phyloP scores from a whole-genome alignment of 805 yeast genomes.

The Myxozyma melibiosi region DNA sequence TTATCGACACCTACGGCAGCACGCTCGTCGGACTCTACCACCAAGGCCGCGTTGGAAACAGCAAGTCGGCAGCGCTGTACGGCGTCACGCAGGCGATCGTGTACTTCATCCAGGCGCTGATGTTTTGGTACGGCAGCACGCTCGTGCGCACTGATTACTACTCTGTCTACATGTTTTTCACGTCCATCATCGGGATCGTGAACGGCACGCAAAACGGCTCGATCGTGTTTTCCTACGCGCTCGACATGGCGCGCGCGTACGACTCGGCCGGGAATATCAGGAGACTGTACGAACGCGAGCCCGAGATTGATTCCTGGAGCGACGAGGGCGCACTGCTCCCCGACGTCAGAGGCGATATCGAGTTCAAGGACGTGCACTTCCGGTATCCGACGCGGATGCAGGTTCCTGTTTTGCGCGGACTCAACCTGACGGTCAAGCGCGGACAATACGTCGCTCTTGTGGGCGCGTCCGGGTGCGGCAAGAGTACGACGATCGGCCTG shows the following conservation, averaged over 20 bases:
- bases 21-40: slow-evolving; percentile 20
- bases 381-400: slow-evolving; percentile 40
- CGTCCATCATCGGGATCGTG: slow-evolving; percentile 44
- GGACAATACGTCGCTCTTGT: slow-evolving; percentile 88
- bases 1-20: slow-evolving; percentile 38
- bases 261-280: slow-evolving; percentile 44
- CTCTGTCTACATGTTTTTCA: slow-evolving; percentile 43
- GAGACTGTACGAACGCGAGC: slow-evolving; percentile 41
- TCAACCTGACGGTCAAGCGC: slow-evolving; percentile 53
- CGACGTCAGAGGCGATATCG: slow-evolving; percentile 53
- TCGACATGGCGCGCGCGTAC: slow-evolving; percentile 49
- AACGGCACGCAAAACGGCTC: slow-evolving; percentile 51
- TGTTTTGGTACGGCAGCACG: slow-evolving; percentile 50
- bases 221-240: slow-evolving; percentile 46
- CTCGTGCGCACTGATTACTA: slow-evolving; percentile 42
- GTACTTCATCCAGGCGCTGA: slow-evolving; percentile 46
- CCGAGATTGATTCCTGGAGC: slow-evolving; percentile 44
- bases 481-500: slow-evolving; percentile 51
- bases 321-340: slow-evolving; percentile 39
- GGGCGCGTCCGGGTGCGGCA: slow-evolving; percentile 75
- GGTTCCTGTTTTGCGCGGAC: slow-evolving; percentile 37
- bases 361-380: slow-evolving; percentile 47
- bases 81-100: slow-evolving; percentile 25
- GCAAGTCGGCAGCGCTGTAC: slow-evolving; percentile 22
- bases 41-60: slow-evolving; percentile 18